These are phyloP conservation scores for Lobosporangium transversale DNA, from an alignment of 192 early-diverging fungal genomes.

Conservation along the genomic window DNA sequence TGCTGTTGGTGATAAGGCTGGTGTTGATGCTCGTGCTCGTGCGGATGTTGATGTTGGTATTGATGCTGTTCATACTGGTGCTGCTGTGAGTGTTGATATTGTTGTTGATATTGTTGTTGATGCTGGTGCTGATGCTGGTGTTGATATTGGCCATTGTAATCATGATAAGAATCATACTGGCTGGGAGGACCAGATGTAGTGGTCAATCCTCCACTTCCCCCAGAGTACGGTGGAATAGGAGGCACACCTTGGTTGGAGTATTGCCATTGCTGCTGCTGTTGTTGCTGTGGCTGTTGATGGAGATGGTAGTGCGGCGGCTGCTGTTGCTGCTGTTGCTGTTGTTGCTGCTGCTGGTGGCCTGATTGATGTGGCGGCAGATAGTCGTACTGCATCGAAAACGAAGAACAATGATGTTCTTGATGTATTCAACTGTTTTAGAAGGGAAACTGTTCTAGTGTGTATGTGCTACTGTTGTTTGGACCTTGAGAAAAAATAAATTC, in stretches of 20 bases:
- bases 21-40: not conserved
- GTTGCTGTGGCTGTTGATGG: conserved; percentile 5
- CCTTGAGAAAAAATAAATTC: not conserved
- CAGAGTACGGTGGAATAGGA: conserved; percentile 12
- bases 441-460: not conserved
- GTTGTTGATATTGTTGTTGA: not conserved
- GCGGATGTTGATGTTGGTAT: conserved; percentile 1
- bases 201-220: not conserved
- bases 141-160: conserved; percentile 8
- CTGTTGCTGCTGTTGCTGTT: conserved; percentile 5
- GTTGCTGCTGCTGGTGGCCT: conserved; percentile 7
- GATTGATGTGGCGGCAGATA: conserved; percentile 28
- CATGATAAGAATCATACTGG: conserved; percentile 3
- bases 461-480: no score
- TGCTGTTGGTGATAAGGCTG: not conserved
- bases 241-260: conserved; percentile 5
- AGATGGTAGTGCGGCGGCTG: conserved; percentile 4
- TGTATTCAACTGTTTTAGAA: no score
- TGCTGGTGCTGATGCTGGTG: conserved; percentile 18
- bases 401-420: no score
- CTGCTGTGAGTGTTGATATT: conserved; percentile 5
- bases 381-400: conserved; percentile 36
- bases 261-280: conserved; percentile 19
- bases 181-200: not conserved
- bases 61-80: conserved; percentile 14